These are phyloP conservation scores for Dendrocalamus latiflorus DNA, from an alignment of 202 grass and related monocot genomes.

Conservation along the genomic window DNA sequence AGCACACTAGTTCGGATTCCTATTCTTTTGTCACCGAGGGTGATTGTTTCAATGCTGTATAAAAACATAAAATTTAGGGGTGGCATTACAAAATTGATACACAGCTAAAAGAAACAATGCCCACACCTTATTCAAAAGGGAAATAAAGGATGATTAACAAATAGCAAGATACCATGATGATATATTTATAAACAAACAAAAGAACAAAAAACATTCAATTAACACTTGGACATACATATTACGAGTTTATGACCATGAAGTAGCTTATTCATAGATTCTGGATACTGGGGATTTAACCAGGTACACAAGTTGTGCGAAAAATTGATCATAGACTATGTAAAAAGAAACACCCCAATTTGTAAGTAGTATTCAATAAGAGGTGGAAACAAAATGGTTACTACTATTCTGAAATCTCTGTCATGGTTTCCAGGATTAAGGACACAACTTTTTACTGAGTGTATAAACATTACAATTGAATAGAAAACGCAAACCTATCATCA, in stretches of 20 bases:
- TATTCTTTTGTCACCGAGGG: slow-evolving; percentile 95
- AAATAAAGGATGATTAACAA: not conserved
- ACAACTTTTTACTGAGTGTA: too few relatives aligned
- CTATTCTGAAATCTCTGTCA: too few relatives aligned
- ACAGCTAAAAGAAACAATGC: not conserved
- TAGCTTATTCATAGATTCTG: not conserved
- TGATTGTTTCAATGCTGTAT: slow-evolving; percentile 92
- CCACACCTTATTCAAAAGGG: not conserved
- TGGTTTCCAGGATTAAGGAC: too few relatives aligned
- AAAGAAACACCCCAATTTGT: not conserved
- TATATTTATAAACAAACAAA: not conserved
- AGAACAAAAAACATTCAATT: not conserved
- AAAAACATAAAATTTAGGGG: slow-evolving; percentile 15
- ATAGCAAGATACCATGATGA: not conserved
- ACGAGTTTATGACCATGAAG: not conserved
- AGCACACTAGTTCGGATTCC: slow-evolving; percentile 93
- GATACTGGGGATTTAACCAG: not conserved
- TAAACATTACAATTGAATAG: too few relatives aligned
- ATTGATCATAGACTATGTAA: not conserved
- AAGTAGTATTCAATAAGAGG: not conserved
- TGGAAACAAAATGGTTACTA: not conserved
- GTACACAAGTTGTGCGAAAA: not conserved
- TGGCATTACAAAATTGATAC: not conserved
- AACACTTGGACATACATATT: not conserved
- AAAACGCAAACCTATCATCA: too few relatives aligned